These are phyloP conservation scores for Aspergillus carbonarius DNA, from an alignment of 2,329 filamentous ascomycete genomes.

Conservation along the genomic window DNA sequence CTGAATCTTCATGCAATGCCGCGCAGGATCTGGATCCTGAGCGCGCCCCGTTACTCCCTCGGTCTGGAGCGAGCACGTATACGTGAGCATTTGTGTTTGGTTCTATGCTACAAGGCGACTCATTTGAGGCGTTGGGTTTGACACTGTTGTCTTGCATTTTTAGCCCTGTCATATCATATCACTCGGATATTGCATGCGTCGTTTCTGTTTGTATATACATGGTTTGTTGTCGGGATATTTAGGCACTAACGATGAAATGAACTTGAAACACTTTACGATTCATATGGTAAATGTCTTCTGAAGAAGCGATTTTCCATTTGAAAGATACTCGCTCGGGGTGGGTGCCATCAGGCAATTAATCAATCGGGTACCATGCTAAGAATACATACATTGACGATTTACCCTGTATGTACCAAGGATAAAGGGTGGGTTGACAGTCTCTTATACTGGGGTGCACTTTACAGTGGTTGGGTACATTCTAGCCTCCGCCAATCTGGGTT, in stretches of 20 bases:
- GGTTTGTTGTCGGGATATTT: too few species aligned
- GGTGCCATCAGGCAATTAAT: not conserved
- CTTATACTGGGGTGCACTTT: not conserved
- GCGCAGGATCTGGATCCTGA: constrained; percentile 6
- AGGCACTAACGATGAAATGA: too few species aligned
- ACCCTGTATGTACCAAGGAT: not conserved
- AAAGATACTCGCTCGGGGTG: not conserved
- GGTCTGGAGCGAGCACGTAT: constrained; percentile 8
- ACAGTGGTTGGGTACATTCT: not conserved
- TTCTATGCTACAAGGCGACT: not conserved
- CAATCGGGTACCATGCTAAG: not conserved
- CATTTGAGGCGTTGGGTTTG: not conserved
- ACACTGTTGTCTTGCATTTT: not conserved
- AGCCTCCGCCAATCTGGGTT: not conserved
- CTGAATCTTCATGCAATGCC: not conserved
- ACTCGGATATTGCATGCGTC: too few species aligned
- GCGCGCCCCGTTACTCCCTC: constrained; percentile 7
- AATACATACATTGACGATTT: not conserved
- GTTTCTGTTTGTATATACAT: too few species aligned
- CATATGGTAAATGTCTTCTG: too few species aligned
- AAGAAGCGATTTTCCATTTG: not conserved
- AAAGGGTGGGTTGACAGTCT: not conserved
- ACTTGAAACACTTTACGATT: too few species aligned
- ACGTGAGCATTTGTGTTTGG: not conserved
- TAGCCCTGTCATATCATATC: not conserved